Evolutionary conservation across 2,329 filamentous ascomycete species (phyloP).

Genomic region (Botryosphaeria agaves): DNA sequence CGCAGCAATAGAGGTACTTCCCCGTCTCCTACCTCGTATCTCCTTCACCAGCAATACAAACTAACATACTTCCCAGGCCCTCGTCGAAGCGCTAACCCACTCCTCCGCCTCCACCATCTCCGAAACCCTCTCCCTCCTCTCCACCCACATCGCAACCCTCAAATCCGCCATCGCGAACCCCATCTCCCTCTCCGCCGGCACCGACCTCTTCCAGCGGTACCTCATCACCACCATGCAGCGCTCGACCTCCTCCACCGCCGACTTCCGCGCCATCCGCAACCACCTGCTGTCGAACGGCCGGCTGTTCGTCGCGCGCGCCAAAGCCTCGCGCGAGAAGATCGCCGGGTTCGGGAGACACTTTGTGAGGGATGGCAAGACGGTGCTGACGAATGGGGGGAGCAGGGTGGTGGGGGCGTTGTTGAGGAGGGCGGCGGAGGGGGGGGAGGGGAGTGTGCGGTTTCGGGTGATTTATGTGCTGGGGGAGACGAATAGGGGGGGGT

Average conservation of each 20-base stretch:
- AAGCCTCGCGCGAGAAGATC: conserved; percentile 69
- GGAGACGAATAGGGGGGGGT: conserved; percentile 7
- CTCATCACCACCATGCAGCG: conserved; percentile 56
- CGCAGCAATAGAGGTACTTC: conserved; percentile 83
- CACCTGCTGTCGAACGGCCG: conserved; percentile 76
- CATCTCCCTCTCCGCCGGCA: conserved; percentile 81
- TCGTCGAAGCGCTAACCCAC: conserved; percentile 71
- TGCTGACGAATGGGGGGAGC: conserved; percentile 84
- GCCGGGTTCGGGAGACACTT: conserved; percentile 64
- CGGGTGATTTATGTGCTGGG: conserved; percentile 56
- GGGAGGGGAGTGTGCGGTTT: conserved; percentile 49
- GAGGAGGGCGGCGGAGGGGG: conserved; percentile 49
- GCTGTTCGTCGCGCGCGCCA: conserved; percentile 73
- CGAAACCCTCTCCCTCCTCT: conserved; percentile 79
- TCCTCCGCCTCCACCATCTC: conserved; percentile 73
- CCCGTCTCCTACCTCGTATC: too few relatives aligned
- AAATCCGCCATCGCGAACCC: conserved; percentile 71
- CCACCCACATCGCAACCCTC: conserved; percentile 58
- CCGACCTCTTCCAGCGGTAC: conserved; percentile 89
- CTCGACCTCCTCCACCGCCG: conserved; percentile 32
- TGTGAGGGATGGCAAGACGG: conserved; percentile 57
- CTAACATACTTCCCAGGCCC: too few relatives aligned
- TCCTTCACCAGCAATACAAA: too few relatives aligned
- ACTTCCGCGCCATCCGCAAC: conserved; percentile 67
- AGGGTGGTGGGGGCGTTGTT: conserved; percentile 68